Base-by-base conservation (phyloP, 345 rosid genomes). In the Populus alba region DNA sequence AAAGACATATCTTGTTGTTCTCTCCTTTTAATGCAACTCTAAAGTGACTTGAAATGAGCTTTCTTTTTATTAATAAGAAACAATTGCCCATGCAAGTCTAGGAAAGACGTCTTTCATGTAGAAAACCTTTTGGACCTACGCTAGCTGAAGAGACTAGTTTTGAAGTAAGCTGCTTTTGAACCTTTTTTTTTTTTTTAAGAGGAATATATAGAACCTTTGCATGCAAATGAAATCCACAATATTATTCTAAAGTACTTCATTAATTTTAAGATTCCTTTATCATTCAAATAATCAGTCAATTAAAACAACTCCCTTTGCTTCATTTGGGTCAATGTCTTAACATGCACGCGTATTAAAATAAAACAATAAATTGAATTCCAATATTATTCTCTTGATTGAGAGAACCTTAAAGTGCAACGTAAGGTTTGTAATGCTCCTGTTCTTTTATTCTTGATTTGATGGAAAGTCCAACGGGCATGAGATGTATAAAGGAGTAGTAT, bases 21-120 rank as follows among this genome's bases (percentile, higher is more conserved):
- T 81, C 87, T 81, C 74, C 91, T 90, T 88, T 88, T 85, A 77
- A 88, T 86, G 93, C 59, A 84, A 75, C 81, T 78, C 80, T 83
- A 87, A 88, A 88, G 90, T 70, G 81, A 47, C 70, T 74, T 79
- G 81, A 86, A 90, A 84, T 87, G 74, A 81, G 83, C 87, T 86
- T 85, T 84, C 51, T 78, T 83, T 83, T 77, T 77, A 66, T 70
- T 82, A 83, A 85, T 76, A 82, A 80, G 82, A 69, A 70, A 77
- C 33, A 37, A 59, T 39, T 43, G 66, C 33, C 73, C 86, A 70
- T 86, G 87, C 87, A 85, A 76, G 77, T 70, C 71, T 77, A 74
- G 23, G 55, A 9, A 33, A 33, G 37, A 33, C 37, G 37, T 33
- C 47, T 70, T 77, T 38, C 57, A 33, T 73, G 68, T 31, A 51